These are phyloP conservation scores for Arabidopsis thaliana DNA, from an alignment of 345 rosid species.

Conservation along the genomic window DNA sequence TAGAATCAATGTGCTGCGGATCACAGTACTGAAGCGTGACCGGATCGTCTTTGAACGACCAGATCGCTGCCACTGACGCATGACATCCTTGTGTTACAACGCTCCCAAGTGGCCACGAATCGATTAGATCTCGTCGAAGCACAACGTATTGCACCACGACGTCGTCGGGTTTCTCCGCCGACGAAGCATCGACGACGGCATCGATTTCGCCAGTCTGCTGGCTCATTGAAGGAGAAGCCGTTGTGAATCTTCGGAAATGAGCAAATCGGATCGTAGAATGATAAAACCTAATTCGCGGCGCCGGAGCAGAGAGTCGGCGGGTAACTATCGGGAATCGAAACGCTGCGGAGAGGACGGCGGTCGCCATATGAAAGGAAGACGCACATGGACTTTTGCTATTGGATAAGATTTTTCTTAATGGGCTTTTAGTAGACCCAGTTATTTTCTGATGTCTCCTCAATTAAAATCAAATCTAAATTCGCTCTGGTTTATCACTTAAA, in stretches of 20 bases:
- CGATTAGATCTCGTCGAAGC: slow-evolving; percentile 85
- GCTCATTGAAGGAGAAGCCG: slow-evolving; percentile 53
- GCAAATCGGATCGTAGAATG: slow-evolving; percentile 1
- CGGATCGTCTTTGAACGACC: slow-evolving; percentile 75
- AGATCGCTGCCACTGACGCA: slow-evolving; percentile 82
- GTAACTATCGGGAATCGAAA: slow-evolving; percentile 23
- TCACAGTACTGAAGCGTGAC: slow-evolving; percentile 68
- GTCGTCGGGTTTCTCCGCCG: slow-evolving; percentile 46
- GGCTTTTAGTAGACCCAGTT: slow-evolving; percentile 29
- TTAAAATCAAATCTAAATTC: too few relatives aligned
- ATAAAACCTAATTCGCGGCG: neutral
- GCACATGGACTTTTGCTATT: slow-evolving; percentile 16
- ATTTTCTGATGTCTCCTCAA: neutral
- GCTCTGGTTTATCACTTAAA: neutral
- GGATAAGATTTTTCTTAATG: slow-evolving; percentile 39
- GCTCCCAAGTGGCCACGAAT: slow-evolving; percentile 93
- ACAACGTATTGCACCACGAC: slow-evolving; percentile 84
- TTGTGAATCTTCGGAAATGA: slow-evolving; percentile 9
- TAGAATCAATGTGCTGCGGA: slow-evolving; percentile 66
- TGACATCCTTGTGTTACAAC: slow-evolving; percentile 96
- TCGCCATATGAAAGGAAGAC: slow-evolving; percentile 37
- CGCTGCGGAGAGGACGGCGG: slow-evolving; percentile 31
- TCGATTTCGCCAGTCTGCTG: slow-evolving; percentile 34
- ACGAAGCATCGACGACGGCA: slow-evolving; percentile 30
- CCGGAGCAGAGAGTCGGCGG: slow-evolving; percentile 22